Base-by-base conservation (phyloP, 2,329 filamentous ascomycete genomes). In the Phialocephala subalpina region DNA sequence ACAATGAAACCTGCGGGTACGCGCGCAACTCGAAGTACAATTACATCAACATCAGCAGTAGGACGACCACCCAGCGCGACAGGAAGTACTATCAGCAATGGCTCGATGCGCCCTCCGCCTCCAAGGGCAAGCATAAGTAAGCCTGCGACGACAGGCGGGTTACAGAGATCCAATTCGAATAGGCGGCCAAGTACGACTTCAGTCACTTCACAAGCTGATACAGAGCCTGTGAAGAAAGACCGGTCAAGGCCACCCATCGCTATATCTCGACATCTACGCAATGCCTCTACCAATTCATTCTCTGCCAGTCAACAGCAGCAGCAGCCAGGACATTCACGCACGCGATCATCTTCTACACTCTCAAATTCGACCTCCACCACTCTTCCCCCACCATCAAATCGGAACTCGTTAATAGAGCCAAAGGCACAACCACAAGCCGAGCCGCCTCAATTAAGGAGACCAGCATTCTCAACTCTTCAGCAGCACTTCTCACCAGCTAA, bases 401-500 rank as follows among this genome's bases (percentile, higher is more conserved):
- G 65, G 60, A 67, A 42, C 27, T 58, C 59, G 16, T 52, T 67
- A 27, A 64, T 63, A 49, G 69, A 71, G 52, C 62, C 49, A 22
- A 62, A 60, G 49, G 29, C 47, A 36, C 65, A 68, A 64, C 58
- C 63, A 8, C 35, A 67, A 64, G 27, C 63, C 58, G 70, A 74
- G 8, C 45, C 69, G 8, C 45, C 69, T 6, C 69, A 67, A 49
- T 42, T 68, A 3, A 70, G 67, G 42, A 72, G 67, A 64, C 76
- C 75, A 22, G 66, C 71, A 12, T 91, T 91, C 77, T 86, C 82
- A 57, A 90, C 85, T 0, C 83, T 87, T 45, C 88, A 91, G 70
- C 88, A 91, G 70, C 87, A 91, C 78, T 91, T 86, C 78, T 89
- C 87, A 33, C 89, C 90, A 0, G 85, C 86, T 53, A 90, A 90